Base-by-base conservation (phyloP, 257 asterid species). In the Marsdenia floribunda region DNA sequence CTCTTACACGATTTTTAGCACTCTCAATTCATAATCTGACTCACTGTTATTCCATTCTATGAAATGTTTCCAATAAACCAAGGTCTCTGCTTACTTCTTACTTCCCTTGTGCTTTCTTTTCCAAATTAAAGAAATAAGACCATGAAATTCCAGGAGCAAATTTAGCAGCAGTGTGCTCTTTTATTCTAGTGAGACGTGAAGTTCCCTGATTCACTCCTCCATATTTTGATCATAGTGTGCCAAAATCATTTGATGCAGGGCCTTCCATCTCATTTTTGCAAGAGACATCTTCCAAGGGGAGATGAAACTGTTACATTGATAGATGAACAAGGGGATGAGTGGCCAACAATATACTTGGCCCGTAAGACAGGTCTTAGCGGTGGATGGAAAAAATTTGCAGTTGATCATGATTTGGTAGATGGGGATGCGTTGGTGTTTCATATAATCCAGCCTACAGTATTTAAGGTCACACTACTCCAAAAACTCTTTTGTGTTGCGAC, bases 371-470 rank as follows among this genome's bases (percentile, higher is more conserved):
- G 97, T 42, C 93, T 94, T 16, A 94, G 98, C 21, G 98, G 97
- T 16, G 98, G 98, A 35, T 94, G 98, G 97, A 94, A 88, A 77
- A 85, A 79, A 78, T 94, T 94, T 55, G 70, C 98, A 1, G 87
- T 91, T 52, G 97, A 91, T 80, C 98, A 93, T 69, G 84, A 82
- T 67, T 88, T 91, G 81, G 97, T 82, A 0, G 97, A 93, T 69
- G 97, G 98, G 0, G 98, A 93, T 81, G 92, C 97, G 0, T 75
- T 93, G 22, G 86, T 93, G 44, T 91, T 91, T 82, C 97, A 90
- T 83, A 57, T 87, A 64, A 80, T 83, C 63, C 77, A 75, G 69
- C 90, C 93, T 10, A 80, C 96, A 0, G 82, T 80, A 40, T 85
- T 91, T 44, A 89, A 88, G 94, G 98, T 91, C 50, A 22, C 50